Percentiles rank a stretch among this genome's conserved stretches.
phyloP scores from a whole-genome alignment of 495 filamentous ascomycete genomes.

The Aspergillus sclerotioniger region DNA sequence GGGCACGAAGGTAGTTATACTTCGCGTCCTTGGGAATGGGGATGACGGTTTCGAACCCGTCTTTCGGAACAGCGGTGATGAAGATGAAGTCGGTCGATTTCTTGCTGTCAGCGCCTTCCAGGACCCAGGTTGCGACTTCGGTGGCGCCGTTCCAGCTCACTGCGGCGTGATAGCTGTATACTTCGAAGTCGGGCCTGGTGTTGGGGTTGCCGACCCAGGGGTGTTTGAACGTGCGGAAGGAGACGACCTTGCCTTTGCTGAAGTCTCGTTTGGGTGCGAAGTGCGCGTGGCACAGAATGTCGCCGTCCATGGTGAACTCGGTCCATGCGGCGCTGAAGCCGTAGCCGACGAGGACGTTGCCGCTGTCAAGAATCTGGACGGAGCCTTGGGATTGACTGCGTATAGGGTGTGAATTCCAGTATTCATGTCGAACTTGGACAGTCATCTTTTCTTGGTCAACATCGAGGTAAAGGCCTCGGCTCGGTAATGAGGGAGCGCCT shows the following conservation, averaged over 20 bases:
- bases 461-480: constrained; percentile 43
- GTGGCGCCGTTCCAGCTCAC: constrained; percentile 48
- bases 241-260: constrained; percentile 25
- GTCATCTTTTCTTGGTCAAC: constrained; percentile 42
- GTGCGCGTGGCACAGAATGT: constrained; percentile 32
- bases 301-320: constrained; percentile 39
- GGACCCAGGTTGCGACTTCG: constrained; percentile 34
- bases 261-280: constrained; percentile 32
- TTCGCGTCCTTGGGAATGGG: constrained; percentile 13
- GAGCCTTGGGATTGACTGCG: constrained; percentile 46
- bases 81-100: constrained; percentile 17
- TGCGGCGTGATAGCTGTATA: constrained; percentile 23
- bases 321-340: constrained; percentile 48
- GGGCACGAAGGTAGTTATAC: constrained; percentile 12
- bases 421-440: constrained; percentile 34
- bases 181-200: constrained; percentile 28
- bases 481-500: constrained; percentile 23
- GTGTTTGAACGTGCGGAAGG: constrained; percentile 38
- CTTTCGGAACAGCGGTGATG: constrained; percentile 28
- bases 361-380: constrained; percentile 42
- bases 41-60: constrained; percentile 35
- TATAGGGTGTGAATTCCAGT: constrained; percentile 32
- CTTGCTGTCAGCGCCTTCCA: constrained; percentile 23
- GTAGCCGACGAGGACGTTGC: constrained; percentile 48
- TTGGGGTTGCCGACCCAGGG: constrained; percentile 35